These are phyloP conservation scores for Lolium perenne DNA, from an alignment of 176 grass and related monocot genomes.

Conservation along the genomic window DNA sequence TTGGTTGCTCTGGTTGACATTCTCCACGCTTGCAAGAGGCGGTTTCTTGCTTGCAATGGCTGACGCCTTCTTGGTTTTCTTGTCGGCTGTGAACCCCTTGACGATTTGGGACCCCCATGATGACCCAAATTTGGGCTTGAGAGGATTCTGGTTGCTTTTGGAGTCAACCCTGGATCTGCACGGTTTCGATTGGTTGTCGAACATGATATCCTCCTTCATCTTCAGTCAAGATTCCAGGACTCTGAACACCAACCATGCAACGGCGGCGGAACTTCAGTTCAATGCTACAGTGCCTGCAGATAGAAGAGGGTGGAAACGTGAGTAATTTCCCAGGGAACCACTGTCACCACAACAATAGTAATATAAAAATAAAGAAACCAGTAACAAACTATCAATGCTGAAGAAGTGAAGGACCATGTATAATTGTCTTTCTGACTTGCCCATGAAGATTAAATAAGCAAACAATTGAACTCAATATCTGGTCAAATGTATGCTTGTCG, in stretches of 20 bases:
- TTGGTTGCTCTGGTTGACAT: slow-evolving; percentile 55
- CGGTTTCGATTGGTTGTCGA: slow-evolving; percentile 87
- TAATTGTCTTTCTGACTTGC: background rate
- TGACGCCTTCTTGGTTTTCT: slow-evolving; percentile 79
- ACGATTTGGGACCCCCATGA: slow-evolving; percentile 99
- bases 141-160: slow-evolving; percentile 58
- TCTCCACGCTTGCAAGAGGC: slow-evolving; percentile 57
- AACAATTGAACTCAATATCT: background rate
- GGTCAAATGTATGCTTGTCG: background rate
- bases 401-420: slow-evolving; percentile 7
- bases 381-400: background rate
- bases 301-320: background rate
- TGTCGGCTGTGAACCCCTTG: slow-evolving; percentile 87
- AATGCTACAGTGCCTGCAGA: slow-evolving; percentile 40
- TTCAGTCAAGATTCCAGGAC: slow-evolving; percentile 23
- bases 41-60: slow-evolving; percentile 75
- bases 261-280: background rate
- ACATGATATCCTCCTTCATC: slow-evolving; percentile 97
- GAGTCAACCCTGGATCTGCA: slow-evolving; percentile 75
- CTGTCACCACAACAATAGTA: background rate
- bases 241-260: slow-evolving; percentile 35
- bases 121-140: slow-evolving; percentile 84
- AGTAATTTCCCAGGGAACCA: background rate
- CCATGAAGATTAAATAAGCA: slow-evolving; percentile 1
- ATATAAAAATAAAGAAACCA: slow-evolving; percentile 8